Evolutionary conservation across 345 rosid species (phyloP).

Genomic region (Mangifera indica): DNA sequence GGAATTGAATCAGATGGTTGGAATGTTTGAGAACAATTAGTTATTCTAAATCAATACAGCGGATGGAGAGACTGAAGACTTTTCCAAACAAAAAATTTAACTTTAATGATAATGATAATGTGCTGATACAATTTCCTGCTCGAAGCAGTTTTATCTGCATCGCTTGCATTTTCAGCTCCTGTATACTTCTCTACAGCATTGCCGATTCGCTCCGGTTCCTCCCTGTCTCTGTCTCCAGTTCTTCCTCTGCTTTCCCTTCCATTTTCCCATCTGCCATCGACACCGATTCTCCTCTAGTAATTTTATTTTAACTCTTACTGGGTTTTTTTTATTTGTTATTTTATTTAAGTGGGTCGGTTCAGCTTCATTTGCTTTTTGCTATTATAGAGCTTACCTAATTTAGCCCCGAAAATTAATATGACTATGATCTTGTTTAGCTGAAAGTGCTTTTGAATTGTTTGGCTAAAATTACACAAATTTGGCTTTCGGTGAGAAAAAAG

Average conservation of each 20-base stretch:
- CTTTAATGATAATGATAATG: too few species aligned
- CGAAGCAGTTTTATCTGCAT: neutral
- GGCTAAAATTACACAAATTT: neutral
- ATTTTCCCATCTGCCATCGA: conserved; percentile 22
- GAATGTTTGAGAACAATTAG: too few species aligned
- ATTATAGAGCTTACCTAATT: too few species aligned
- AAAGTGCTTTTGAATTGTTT: neutral
- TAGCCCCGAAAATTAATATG: too few species aligned
- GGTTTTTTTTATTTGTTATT: neutral
- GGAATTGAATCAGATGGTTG: too few species aligned
- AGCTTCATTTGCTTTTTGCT: neutral
- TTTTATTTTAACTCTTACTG: neutral
- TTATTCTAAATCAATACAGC: too few species aligned
- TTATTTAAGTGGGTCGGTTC: neutral
- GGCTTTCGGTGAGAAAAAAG: too few species aligned
- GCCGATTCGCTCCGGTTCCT: conserved; percentile 10
- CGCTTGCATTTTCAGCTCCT: conserved; percentile 5
- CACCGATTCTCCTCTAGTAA: conserved; percentile 4
- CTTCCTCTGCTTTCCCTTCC: conserved; percentile 9
- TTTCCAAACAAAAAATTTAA: too few species aligned
- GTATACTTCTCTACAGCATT: conserved; percentile 13
- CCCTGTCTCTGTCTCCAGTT: neutral
- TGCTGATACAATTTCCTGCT: neutral
- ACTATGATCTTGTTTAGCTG: too few species aligned
- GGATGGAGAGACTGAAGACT: too few species aligned